Evolutionary conservation across 2,329 filamentous ascomycete genomes (phyloP).

Genomic region (Curvularia eragrostidis): DNA sequence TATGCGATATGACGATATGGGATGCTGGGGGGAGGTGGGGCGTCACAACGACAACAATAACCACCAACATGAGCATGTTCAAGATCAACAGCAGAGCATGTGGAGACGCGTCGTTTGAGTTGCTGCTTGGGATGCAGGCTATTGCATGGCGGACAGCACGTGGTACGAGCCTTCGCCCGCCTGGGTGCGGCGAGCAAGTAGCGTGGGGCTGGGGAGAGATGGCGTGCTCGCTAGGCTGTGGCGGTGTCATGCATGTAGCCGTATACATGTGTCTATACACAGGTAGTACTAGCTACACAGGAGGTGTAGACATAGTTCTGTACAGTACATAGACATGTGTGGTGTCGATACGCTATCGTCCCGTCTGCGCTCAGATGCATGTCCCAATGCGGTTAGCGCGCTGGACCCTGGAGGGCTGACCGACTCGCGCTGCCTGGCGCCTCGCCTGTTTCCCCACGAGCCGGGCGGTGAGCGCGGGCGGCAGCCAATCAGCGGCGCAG

Average conservation of each 20-base stretch:
- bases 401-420: conserved; percentile 6
- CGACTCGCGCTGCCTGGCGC: too few relatives aligned
- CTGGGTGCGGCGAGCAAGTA: background rate
- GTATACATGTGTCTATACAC: background rate
- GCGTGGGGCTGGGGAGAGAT: background rate
- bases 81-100: background rate
- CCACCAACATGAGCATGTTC: background rate
- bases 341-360: too few relatives aligned
- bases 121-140: background rate
- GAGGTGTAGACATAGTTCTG: too few relatives aligned
- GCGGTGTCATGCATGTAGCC: conserved; percentile 1
- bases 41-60: background rate
- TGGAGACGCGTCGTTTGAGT: background rate
- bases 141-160: background rate
- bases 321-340: too few relatives aligned
- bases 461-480: conserved; percentile 7
- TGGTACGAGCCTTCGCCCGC: background rate
- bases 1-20: conserved; percentile 1
- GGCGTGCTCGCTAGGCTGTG: conserved; percentile 2
- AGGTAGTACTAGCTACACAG: too few relatives aligned
- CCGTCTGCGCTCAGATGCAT: too few relatives aligned
- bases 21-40: background rate
- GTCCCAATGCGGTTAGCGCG: background rate
- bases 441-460: background rate
- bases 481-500: conserved; percentile 3